phyloP scores from a whole-genome alignment of 768 basidiomycete species.

The Agrocybe praecox region DNA sequence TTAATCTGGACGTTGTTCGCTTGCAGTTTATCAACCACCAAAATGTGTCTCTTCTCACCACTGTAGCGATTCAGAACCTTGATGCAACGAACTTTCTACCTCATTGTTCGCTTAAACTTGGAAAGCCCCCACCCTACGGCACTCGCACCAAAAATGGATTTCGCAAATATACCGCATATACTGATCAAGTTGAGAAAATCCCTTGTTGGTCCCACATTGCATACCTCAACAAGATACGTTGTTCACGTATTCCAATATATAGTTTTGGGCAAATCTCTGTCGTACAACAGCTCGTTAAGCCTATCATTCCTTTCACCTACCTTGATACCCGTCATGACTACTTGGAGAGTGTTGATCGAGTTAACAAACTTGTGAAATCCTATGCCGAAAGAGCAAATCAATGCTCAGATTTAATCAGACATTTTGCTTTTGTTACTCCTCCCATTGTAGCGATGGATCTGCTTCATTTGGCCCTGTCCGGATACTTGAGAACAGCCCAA shows the following conservation, averaged over 20 bases:
- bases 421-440: constrained; percentile 83
- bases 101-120: constrained; percentile 53
- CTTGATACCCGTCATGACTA: constrained; percentile 39
- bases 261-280: constrained; percentile 47
- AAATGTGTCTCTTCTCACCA: constrained; percentile 51
- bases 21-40: constrained; percentile 63
- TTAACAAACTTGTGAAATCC: constrained; percentile 62
- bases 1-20: constrained; percentile 67
- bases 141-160: constrained; percentile 77
- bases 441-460: constrained; percentile 76
- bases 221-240: constrained; percentile 77
- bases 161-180: constrained; percentile 50
- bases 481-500: constrained; percentile 27
- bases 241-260: constrained; percentile 50
- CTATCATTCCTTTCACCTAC: constrained; percentile 54
- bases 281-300: constrained; percentile 37
- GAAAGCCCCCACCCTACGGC: constrained; percentile 73
- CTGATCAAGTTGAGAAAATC: constrained; percentile 50
- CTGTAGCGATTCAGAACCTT: constrained; percentile 54
- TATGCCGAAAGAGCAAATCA: constrained; percentile 59
- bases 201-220: constrained; percentile 71
- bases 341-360: constrained; percentile 41
- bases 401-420: constrained; percentile 55
- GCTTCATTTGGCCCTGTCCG: constrained; percentile 60
- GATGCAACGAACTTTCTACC: constrained; percentile 63